These are phyloP conservation scores for Kernera saxatilis DNA, from an alignment of 345 rosid species.

Conservation along the genomic window DNA sequence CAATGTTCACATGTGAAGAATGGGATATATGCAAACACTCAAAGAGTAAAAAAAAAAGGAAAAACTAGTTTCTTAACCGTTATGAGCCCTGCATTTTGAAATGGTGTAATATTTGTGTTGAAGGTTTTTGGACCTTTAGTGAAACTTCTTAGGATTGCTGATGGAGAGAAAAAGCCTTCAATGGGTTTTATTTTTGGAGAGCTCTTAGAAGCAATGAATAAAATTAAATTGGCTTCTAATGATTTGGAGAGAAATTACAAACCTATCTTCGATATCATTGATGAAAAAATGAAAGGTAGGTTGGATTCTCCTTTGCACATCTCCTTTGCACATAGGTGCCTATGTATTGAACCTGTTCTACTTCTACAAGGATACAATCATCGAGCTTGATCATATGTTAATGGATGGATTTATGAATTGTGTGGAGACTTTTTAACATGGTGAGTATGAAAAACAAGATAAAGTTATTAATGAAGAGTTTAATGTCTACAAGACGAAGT, in stretches of 20 bases:
- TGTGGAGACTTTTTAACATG: neutral
- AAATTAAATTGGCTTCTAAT: neutral
- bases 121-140: neutral
- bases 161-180: constrained; percentile 5
- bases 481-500: neutral
- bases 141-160: neutral
- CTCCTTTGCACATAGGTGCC: neutral
- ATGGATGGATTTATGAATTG: neutral
- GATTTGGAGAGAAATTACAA: neutral
- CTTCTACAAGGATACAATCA: neutral
- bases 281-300: constrained; percentile 6
- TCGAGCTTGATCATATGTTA: neutral
- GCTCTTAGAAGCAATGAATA: neutral
- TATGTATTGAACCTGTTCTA: neutral
- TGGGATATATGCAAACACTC: neutral
- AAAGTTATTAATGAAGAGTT: neutral
- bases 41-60: neutral
- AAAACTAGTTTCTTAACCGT: neutral
- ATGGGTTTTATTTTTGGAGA: constrained; percentile 10
- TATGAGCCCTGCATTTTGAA: neutral
- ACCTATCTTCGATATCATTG: neutral
- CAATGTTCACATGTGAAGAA: neutral
- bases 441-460: neutral
- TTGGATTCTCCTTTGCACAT: neutral
- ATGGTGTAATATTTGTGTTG: neutral